phyloP scores from a whole-genome alignment of 2,329 filamentous ascomycete species.

The Juglanconis sp. region DNA sequence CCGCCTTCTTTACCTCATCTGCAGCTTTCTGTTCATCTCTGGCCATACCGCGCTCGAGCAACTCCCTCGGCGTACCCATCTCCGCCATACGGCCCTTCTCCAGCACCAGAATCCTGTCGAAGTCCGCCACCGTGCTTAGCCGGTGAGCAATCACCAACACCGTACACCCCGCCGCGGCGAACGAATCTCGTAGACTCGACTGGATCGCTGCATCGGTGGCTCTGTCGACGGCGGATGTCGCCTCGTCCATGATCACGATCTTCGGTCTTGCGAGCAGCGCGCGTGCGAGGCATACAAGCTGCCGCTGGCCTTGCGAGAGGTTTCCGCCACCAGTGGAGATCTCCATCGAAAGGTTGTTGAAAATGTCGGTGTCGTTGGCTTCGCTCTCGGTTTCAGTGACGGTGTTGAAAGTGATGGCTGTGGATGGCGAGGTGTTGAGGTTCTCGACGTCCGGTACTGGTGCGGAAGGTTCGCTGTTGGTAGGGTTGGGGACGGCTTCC shows the following conservation, averaged over 20 bases:
- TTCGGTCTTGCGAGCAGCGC: slow-evolving; percentile 39
- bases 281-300: slow-evolving; percentile 47
- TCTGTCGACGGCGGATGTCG: slow-evolving; percentile 50
- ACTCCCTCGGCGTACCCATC: slow-evolving; percentile 33
- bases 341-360: slow-evolving; percentile 30
- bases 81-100: slow-evolving; percentile 46
- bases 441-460: neutral
- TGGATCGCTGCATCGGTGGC: slow-evolving; percentile 58
- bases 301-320: slow-evolving; percentile 45
- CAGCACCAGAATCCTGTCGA: slow-evolving; percentile 49
- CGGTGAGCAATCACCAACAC: slow-evolving; percentile 43
- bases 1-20: neutral
- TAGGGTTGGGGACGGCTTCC: slow-evolving; percentile 9
- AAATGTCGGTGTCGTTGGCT: slow-evolving; percentile 24
- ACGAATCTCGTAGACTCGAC: slow-evolving; percentile 46
- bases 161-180: slow-evolving; percentile 50
- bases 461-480: neutral
- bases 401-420: neutral
- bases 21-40: slow-evolving; percentile 16
- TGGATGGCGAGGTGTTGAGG: slow-evolving; percentile 1
- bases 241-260: slow-evolving; percentile 41
- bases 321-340: slow-evolving; percentile 32
- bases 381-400: neutral
- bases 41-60: slow-evolving; percentile 38
- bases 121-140: slow-evolving; percentile 46